These are phyloP conservation scores for Pleurotus eryngii DNA, from an alignment of 768 basidiomycete species.

Conservation along the genomic window DNA sequence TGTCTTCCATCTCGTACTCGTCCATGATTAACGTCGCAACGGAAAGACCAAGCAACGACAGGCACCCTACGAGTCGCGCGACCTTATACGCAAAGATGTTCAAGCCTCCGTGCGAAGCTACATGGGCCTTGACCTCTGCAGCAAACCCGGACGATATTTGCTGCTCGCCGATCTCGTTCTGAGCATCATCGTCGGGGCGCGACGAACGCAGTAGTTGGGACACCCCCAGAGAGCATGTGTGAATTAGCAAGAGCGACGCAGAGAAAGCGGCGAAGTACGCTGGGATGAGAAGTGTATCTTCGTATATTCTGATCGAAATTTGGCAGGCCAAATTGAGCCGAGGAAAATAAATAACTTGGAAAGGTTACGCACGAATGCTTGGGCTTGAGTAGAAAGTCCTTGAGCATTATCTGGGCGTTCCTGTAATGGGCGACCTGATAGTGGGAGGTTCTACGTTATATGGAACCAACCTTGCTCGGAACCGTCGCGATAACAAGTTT, in stretches of 20 bases:
- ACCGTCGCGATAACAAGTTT: too few relatives aligned
- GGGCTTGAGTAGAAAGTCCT: conserved; percentile 3
- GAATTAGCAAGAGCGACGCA: conserved; percentile 28
- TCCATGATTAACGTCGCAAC: conserved; percentile 37
- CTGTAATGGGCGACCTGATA: too few relatives aligned
- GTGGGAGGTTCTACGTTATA: too few relatives aligned
- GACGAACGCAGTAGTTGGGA: neutral
- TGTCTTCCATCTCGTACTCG: conserved; percentile 18
- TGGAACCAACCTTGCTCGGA: too few relatives aligned
- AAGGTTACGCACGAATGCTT: conserved; percentile 2
- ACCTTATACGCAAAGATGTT: conserved; percentile 46
- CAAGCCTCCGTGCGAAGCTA: conserved; percentile 41
- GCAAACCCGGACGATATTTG: conserved; percentile 24
- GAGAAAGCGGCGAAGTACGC: conserved; percentile 33
- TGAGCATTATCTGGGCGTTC: neutral
- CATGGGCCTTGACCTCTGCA: conserved; percentile 34
- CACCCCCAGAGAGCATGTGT: conserved; percentile 17
- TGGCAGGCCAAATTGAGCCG: neutral
- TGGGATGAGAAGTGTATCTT: conserved; percentile 31
- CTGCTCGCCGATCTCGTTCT: conserved; percentile 14
- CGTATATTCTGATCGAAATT: conserved; percentile 7
- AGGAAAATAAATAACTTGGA: neutral
- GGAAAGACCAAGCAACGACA: conserved; percentile 48
- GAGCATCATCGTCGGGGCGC: conserved; percentile 8
- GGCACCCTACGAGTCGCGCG: conserved; percentile 39